Percentiles rank a stretch among this genome's conserved stretches.
Conservation (phyloP, 345 rosid species). For the Rhodamnia rubescens region DNA sequence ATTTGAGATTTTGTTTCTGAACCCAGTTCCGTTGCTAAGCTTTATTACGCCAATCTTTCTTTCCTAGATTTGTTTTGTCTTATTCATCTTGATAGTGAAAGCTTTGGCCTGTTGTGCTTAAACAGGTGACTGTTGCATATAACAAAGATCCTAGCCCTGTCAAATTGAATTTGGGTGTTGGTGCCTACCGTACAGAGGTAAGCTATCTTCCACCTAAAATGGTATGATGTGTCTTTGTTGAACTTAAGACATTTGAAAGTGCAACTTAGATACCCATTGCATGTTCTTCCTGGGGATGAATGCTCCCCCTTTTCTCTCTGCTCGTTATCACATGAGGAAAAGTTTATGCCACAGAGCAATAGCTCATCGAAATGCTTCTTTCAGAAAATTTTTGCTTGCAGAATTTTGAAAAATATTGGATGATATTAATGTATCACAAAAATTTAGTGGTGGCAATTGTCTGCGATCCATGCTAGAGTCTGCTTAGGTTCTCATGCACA, state of each 20-base stretch:
- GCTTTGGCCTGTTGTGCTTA: neutral
- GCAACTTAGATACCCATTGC: neutral
- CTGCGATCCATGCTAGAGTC: neutral
- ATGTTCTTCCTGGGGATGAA: neutral
- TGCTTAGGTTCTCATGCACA: neutral
- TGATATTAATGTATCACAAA: neutral
- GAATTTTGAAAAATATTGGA: neutral
- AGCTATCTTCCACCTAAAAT: neutral
- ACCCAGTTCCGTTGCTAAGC: neutral
- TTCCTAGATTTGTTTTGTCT: neutral
- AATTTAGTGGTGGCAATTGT: neutral
- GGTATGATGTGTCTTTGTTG: neutral
- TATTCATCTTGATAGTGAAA: neutral
- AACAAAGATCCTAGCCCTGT: slow-evolving; percentile 85
- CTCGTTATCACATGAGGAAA: neutral
- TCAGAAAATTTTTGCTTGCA: neutral
- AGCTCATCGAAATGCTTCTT: neutral
- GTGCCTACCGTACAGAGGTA: slow-evolving; percentile 98
- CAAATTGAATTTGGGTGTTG: slow-evolving; percentile 89
- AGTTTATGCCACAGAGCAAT: neutral
- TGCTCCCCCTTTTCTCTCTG: neutral
- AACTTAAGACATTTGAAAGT: neutral
- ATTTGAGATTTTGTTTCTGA: neutral
- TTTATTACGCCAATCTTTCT: neutral
- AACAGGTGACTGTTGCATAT: slow-evolving; percentile 85